Evolutionary conservation across 2,329 filamentous ascomycete species (phyloP).

Genomic region (Monosporascus sp.): DNA sequence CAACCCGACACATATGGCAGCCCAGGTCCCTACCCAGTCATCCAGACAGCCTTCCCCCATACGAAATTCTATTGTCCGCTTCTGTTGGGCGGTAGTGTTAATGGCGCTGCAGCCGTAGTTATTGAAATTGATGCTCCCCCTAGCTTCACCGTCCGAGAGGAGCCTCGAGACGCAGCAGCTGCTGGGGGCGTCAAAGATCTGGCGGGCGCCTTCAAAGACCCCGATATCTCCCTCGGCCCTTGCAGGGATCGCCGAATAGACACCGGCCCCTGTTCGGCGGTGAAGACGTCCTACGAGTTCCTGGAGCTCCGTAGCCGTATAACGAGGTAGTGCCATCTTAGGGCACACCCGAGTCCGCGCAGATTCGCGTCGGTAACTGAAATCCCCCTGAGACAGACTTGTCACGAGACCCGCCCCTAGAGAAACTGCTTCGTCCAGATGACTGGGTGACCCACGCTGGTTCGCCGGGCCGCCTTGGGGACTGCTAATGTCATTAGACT

Average conservation of each 20-base stretch:
- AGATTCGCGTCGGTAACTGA: neutral
- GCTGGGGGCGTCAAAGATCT: neutral
- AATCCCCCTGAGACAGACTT: no score
- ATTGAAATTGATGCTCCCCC: neutral
- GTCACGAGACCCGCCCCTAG: no score
- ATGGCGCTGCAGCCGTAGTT: neutral
- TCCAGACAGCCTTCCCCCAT: constrained; percentile 2
- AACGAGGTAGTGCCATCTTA: neutral
- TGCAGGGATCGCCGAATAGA: neutral
- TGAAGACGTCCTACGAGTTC: neutral
- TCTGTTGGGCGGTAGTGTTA: neutral
- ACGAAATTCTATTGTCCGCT: constrained; percentile 8
- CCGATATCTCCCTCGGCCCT: neutral
- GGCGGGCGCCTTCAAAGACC: neutral
- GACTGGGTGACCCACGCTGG: no score
- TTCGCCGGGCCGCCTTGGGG: no score
- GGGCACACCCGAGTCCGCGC: neutral
- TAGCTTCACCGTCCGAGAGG: neutral
- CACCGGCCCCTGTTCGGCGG: no score
- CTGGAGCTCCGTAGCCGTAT: neutral
- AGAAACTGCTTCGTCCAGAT: no score
- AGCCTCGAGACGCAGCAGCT: neutral
- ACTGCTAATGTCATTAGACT: no score
- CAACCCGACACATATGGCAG: constrained; percentile 8
- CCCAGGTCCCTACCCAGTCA: constrained; percentile 6